phyloP scores from a whole-genome alignment of 1,284 basidiomycete genomes.

The Flammula alnicola region DNA sequence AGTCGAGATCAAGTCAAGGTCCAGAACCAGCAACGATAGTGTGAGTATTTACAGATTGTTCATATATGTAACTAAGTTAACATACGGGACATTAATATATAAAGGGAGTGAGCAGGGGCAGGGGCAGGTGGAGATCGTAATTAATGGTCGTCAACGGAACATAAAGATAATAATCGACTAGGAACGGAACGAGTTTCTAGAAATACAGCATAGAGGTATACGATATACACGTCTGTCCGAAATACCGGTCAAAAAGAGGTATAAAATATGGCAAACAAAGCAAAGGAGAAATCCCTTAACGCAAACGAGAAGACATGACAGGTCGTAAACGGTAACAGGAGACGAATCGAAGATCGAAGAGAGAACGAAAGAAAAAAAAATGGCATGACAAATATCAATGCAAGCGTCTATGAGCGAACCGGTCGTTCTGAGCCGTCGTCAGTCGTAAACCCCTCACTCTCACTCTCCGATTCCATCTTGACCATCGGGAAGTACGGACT shows the following conservation, averaged over 20 bases:
- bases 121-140: too few relatives aligned
- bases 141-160: too few relatives aligned
- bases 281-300: constrained; percentile 1
- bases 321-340: constrained; percentile 26
- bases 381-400: not conserved
- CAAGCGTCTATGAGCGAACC: constrained; percentile 34
- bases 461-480: constrained; percentile 68
- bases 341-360: constrained; percentile 16
- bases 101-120: too few relatives aligned
- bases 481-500: constrained; percentile 60
- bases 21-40: too few relatives aligned
- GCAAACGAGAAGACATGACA: constrained; percentile 19
- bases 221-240: constrained; percentile 24
- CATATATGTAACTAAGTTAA: too few relatives aligned
- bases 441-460: constrained; percentile 60
- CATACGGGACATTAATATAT: too few relatives aligned
- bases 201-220: constrained; percentile 39
- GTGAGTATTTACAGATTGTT: too few relatives aligned
- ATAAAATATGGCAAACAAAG: constrained; percentile 27
- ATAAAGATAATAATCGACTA: too few relatives aligned
- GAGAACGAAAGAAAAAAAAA: not conserved
- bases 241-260: constrained; percentile 23
- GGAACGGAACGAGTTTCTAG: too few relatives aligned
- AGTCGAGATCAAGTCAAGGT: too few relatives aligned
- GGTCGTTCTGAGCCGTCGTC: constrained; percentile 48